phyloP scores from a whole-genome alignment of 148 eudicot species.

The Suaeda aralocaspica region DNA sequence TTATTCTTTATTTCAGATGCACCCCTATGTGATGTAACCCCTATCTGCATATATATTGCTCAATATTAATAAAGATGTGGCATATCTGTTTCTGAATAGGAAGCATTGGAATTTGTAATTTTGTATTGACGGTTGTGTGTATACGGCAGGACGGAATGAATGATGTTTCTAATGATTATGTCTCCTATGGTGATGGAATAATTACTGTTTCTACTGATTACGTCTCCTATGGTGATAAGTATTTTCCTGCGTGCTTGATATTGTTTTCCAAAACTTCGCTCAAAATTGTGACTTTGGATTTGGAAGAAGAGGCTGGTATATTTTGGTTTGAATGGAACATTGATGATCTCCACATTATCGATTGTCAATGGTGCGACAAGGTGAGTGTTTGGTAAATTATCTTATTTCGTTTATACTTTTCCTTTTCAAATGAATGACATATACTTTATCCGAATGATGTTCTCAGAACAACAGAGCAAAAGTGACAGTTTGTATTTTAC shows the following conservation, averaged over 20 bases:
- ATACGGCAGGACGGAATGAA: constrained; percentile 47
- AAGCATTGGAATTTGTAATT: neutral
- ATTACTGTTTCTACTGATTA: constrained; percentile 44
- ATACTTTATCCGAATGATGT: constrained; percentile 2
- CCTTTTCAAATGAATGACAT: constrained; percentile 4
- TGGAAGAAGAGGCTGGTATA: constrained; percentile 28
- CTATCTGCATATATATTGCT: too few species aligned
- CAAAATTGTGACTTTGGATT: constrained; percentile 30
- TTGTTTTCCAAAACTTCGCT: constrained; percentile 39
- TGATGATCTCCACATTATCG: constrained; percentile 45
- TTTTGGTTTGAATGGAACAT: constrained; percentile 40
- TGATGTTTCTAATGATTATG: too few species aligned
- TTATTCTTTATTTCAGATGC: too few species aligned
- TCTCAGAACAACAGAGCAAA: constrained; percentile 40
- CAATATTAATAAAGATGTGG: too few species aligned
- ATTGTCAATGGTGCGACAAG: constrained; percentile 40
- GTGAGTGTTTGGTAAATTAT: constrained; percentile 35
- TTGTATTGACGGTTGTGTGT: neutral
- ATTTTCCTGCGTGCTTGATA: constrained; percentile 44
- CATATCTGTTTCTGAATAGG: neutral
- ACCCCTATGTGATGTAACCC: too few species aligned
- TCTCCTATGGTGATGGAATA: too few species aligned
- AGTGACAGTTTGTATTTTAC: constrained; percentile 37
- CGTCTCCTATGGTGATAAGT: constrained; percentile 35
- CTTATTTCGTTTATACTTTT: neutral